Base-by-base conservation (phyloP, 108 stramenopile genomes). In the Skeletonema tropicum region DNA sequence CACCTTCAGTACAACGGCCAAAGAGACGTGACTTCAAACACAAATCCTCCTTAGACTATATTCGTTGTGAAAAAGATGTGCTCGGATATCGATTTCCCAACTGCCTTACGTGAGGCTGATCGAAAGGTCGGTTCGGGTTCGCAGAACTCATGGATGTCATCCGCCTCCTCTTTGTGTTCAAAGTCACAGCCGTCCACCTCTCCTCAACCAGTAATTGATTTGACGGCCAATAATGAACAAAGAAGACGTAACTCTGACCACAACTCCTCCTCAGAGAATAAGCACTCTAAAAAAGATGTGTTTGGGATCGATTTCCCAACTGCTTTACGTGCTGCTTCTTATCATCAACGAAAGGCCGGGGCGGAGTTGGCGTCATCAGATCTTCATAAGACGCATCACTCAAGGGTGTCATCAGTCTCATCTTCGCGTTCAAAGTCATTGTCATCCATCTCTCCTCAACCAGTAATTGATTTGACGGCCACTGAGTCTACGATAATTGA, bases 321-420 rank as follows among this genome's bases (percentile, higher is more conserved):
- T 55, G 21, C 52, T n/a, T 55, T 55, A 23, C 52, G 52, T 55
- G 52, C 52, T 23, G 52, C 52, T n/a, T n/a, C n/a, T n/a, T n/a
- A n/a, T n/a, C n/a, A n/a, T n/a, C 26, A 2, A 29, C 52, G 9
- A 25, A 23, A 45, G 42, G 3, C 3, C 15, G 42, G 42, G 42
- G 15, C 15, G 15, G 42, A 4, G n/a, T n/a, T n/a, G n/a, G n/a
- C n/a, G n/a, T n/a, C n/a, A n/a, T n/a, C n/a, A n/a, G n/a, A n/a
- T n/a, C n/a, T n/a, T n/a, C n/a, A n/a, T n/a, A n/a, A n/a, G 6
- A 55, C 23, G 2, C 19, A 23, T 3, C 25, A 21, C 52, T 10
- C 23, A 8, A 1, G 23, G 42, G 3, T 11, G 42, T 45, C 42
- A 45, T 45, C 15, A 15, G 3, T 15, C n/a, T 45, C 42, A 15